Evolutionary conservation across 768 basidiomycete genomes (phyloP), one percentile per base, ranked within the genome.

Genomic region (Termitomyces sp.): DNA sequence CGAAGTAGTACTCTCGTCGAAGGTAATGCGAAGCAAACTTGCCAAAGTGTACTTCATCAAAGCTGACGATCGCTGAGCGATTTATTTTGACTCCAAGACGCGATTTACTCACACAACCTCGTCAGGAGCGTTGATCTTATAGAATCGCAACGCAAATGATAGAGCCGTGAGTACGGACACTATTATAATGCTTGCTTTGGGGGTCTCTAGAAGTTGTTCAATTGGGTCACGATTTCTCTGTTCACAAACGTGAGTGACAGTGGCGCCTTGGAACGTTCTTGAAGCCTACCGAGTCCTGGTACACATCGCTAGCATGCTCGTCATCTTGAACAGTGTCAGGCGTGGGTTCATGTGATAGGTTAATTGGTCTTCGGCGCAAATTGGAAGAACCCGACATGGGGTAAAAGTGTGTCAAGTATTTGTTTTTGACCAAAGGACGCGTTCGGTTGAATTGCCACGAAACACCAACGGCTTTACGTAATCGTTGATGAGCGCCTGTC

Each of bases 21-120:
- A 98, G 87, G 73, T 99, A 99, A 74, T 94, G 91, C 6, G 92
- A 85, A 13, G 97, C 95, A 70, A 99, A 99, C 73, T 98, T 97
- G 61, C 96, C 96, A 69, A 98, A 98, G 70, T 98, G 96, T 13
- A 98, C 96, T 75, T 98, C 95, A 70, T 98, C 95, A 69, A 98
- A 98, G 50, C 93, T 95, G 65, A 39, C 8, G 51, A 46, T 50
- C 15, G 34, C 45, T 54, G 20, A 57, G 34, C 22, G 39, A 42
- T 15, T 45, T 45, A 46, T 12, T 9, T n/a, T 11, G 30, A 13
- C 41, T 42, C 9, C 53, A 27, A 18, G 39, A 52, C 46, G 49
- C 22, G 54, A 33, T 56, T 34, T 42, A 81, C 91, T 69, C 74
- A 94, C 92, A 95, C 93, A 61, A 95, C 93, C 76, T 94, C 90